phyloP scores from a whole-genome alignment of 495 filamentous ascomycete species.

The Podospora anserina region DNA sequence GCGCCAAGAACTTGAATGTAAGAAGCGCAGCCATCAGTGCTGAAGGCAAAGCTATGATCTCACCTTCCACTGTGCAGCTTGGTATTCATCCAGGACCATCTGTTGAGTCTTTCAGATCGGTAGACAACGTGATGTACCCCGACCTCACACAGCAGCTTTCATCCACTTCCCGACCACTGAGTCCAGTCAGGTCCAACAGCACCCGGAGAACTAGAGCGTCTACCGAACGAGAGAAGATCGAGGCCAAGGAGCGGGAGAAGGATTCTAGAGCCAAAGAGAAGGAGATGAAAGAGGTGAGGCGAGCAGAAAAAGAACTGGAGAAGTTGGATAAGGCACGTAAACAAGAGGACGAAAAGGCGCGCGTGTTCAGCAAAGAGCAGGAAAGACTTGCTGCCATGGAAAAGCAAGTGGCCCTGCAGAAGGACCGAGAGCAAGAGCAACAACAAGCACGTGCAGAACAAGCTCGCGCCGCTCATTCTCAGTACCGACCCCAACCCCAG shows the following conservation, averaged over 20 bases:
- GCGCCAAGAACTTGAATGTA: constrained; percentile 76
- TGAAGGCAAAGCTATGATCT: constrained; percentile 58
- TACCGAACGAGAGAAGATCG: constrained; percentile 62
- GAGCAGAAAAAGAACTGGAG: constrained; percentile 54
- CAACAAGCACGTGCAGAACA: constrained; percentile 8
- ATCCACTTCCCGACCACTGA: constrained; percentile 32
- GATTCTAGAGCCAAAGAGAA: constrained; percentile 61
- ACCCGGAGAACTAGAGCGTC: constrained; percentile 66
- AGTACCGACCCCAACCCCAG: constrained; percentile 14
- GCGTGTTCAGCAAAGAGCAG: constrained; percentile 60
- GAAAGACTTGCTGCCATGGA: constrained; percentile 52
- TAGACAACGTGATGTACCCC: constrained; percentile 42
- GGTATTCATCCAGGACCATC: constrained; percentile 37
- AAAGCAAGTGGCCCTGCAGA: constrained; percentile 41
- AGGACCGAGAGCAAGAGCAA: constrained; percentile 45
- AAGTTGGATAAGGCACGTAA: constrained; percentile 54
- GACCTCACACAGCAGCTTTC: constrained; percentile 39
- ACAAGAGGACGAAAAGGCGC: constrained; percentile 60
- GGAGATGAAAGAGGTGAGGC: constrained; percentile 51
- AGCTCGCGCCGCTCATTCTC: constrained; percentile 11
- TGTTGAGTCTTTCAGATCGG: constrained; percentile 38
- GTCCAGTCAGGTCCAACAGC: constrained; percentile 46
- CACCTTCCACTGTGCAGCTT: constrained; percentile 40
- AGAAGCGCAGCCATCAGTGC: constrained; percentile 76
- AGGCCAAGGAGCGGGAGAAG: constrained; percentile 62